These are phyloP conservation scores for Handroanthus guayacan DNA, from an alignment of 257 asterid species.

Conservation along the genomic window DNA sequence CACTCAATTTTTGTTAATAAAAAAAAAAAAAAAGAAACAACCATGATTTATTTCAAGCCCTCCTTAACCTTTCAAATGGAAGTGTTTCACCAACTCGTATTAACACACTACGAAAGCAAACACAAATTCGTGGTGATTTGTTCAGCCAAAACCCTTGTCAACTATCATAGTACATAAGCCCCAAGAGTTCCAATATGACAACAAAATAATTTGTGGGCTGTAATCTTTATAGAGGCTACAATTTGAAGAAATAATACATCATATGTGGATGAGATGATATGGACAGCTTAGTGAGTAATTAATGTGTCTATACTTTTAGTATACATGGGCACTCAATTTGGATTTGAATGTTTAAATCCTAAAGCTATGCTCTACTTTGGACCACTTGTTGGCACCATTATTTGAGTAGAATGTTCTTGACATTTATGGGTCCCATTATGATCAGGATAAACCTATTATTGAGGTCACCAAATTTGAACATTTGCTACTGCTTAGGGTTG, in stretches of 20 bases:
- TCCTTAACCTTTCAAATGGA: too few species aligned
- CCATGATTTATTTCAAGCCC: too few species aligned
- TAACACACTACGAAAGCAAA: too few species aligned
- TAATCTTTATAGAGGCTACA: background rate
- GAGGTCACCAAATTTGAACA: background rate
- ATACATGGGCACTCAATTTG: constrained; percentile 1
- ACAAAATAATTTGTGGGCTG: background rate
- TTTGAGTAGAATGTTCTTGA: background rate
- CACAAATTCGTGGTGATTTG: too few species aligned
- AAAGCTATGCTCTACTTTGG: constrained; percentile 23
- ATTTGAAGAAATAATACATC: constrained; percentile 23
- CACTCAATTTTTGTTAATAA: too few species aligned
- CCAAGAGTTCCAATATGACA: background rate
- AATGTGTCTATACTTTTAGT: constrained; percentile 1
- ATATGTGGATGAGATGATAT: background rate
- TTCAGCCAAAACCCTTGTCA: too few species aligned
- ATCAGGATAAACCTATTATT: constrained; percentile 28
- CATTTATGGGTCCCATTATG: constrained; percentile 28
- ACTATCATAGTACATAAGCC: too few species aligned
- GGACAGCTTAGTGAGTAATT: constrained; percentile 11
- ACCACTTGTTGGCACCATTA: constrained; percentile 25
- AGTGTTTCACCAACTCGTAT: too few species aligned
- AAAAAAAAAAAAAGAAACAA: too few species aligned
- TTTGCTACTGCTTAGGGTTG: too few species aligned
- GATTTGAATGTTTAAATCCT: background rate